These are phyloP conservation scores for Citrullus amarus DNA, from an alignment of 306 rosid species.

Conservation along the genomic window DNA sequence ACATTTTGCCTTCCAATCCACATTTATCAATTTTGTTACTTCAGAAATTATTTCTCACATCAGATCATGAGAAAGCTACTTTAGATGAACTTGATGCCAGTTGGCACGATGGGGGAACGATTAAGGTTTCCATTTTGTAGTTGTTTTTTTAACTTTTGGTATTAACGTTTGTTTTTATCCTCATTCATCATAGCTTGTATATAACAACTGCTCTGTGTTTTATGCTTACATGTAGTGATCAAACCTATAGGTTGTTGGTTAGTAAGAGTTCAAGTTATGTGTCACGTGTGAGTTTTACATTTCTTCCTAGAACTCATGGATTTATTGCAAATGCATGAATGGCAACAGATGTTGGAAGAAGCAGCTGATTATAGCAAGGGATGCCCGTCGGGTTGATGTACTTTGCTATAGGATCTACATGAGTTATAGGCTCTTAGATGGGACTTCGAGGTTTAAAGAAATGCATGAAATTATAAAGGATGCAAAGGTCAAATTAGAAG, in stretches of 20 bases:
- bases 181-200: not conserved
- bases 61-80: not conserved
- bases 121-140: not conserved
- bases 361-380: slow-evolving; percentile 81
- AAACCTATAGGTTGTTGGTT: not conserved
- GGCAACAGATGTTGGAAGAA: slow-evolving; percentile 83
- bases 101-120: not conserved
- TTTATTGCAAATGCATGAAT: slow-evolving; percentile 15
- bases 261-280: not conserved
- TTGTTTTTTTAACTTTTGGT: not conserved
- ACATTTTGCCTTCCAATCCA: not conserved
- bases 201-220: not conserved
- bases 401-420: slow-evolving; percentile 85
- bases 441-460: slow-evolving; percentile 75
- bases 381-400: slow-evolving; percentile 89
- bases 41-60: not conserved
- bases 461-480: slow-evolving; percentile 66
- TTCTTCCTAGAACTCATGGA: slow-evolving; percentile 9
- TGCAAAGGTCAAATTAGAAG: slow-evolving; percentile 80
- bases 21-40: not conserved
- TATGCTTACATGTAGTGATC: not conserved
- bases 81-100: not conserved
- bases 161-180: not conserved
- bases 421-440: slow-evolving; percentile 81
- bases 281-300: not conserved